Base-by-base conservation (phyloP, 2,329 filamentous ascomycete genomes). In the Cordyceps javanica region DNA sequence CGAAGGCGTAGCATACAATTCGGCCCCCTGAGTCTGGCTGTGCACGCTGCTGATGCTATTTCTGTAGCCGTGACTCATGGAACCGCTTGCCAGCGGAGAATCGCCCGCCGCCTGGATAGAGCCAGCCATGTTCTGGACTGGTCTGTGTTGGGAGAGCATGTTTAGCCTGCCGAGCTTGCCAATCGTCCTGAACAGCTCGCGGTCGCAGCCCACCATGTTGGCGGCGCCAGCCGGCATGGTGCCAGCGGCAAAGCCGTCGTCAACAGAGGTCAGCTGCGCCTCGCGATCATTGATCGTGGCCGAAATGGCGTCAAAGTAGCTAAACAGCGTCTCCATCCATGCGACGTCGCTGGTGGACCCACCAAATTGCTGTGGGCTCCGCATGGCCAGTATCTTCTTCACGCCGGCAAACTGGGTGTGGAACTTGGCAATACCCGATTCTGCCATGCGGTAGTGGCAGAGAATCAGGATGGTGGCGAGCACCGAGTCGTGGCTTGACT, bases 281-380 rank as follows among this genome's bases (percentile, higher is more conserved):
- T 97, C 92, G 53, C 92, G 85, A 71, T 96, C 90, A 65, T 97
- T 97, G 68, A 96, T 90, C 54, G 89, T 92, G 39, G 90, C 90
- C 0, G 91, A 91, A 74, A 97, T 90, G 57, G 92, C 90, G 70
- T 97, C 93, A 68, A 96, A 95, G 80, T 93, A 96, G 34, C 90
- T 94, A 68, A 97, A 97, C 64, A 96, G 85, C 42, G 90, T 86
- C 66, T 95, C 90, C 76, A 96, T 93, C 92, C 92, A 97, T 13
- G 86, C 84, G 59, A 90, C 88, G 60, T 91, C 89, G 52, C 85
- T 82, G 71, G 66, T 85, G 66, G 69, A 80, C 73, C 68, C 83
- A 45, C 51, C 59, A 30, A 65, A 59, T 34, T 65, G 63, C 62
- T 88, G 82, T 3, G 67, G 61, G 59, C 89, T 82, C 59, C 91